phyloP scores from a whole-genome alignment of 192 early-diverging fungal species.

The Umbelopsis isabellina region DNA sequence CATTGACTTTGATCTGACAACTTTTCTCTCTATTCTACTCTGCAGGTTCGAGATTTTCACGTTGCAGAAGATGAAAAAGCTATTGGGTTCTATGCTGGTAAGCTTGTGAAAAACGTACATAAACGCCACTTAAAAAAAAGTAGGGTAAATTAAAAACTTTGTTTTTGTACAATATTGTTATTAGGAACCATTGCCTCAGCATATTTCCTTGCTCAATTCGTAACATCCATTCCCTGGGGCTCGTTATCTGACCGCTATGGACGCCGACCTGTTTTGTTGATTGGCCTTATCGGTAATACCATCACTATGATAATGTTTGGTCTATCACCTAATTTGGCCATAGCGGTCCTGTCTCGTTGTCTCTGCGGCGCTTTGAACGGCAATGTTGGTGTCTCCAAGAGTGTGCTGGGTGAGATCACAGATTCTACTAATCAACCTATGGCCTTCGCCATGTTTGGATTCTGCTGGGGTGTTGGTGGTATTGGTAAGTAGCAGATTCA shows the following conservation, averaged over 20 bases:
- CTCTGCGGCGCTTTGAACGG: slow-evolving; percentile 76
- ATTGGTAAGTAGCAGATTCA: slow-evolving; percentile 38
- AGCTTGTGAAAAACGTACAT: slow-evolving; percentile 36
- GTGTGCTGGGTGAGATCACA: slow-evolving; percentile 83
- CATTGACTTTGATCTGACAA: not conserved
- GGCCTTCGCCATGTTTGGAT: slow-evolving; percentile 78
- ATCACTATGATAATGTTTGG: slow-evolving; percentile 77
- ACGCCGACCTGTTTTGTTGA: slow-evolving; percentile 76
- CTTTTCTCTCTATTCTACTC: not conserved
- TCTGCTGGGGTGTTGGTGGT: slow-evolving; percentile 69
- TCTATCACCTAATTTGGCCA: slow-evolving; percentile 52
- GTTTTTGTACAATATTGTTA: slow-evolving; percentile 10
- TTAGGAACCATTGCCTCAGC: slow-evolving; percentile 52
- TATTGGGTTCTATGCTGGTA: slow-evolving; percentile 82
- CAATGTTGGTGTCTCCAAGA: slow-evolving; percentile 82
- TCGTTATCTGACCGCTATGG: slow-evolving; percentile 80
- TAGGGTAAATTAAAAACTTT: slow-evolving; percentile 9
- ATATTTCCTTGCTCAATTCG: slow-evolving; percentile 74
- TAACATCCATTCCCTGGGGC: slow-evolving; percentile 74
- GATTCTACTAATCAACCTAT: slow-evolving; percentile 78
- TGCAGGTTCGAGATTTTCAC: slow-evolving; percentile 70
- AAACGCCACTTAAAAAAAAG: slow-evolving; percentile 13
- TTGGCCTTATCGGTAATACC: slow-evolving; percentile 78
- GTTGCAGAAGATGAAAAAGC: slow-evolving; percentile 72
- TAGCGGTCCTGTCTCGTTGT: slow-evolving; percentile 64